Evolutionary conservation across 202 grass and related monocot genomes (phyloP), one percentile per base, ranked within the genome.

Genomic region (Cymbopogon flexuosus): DNA sequence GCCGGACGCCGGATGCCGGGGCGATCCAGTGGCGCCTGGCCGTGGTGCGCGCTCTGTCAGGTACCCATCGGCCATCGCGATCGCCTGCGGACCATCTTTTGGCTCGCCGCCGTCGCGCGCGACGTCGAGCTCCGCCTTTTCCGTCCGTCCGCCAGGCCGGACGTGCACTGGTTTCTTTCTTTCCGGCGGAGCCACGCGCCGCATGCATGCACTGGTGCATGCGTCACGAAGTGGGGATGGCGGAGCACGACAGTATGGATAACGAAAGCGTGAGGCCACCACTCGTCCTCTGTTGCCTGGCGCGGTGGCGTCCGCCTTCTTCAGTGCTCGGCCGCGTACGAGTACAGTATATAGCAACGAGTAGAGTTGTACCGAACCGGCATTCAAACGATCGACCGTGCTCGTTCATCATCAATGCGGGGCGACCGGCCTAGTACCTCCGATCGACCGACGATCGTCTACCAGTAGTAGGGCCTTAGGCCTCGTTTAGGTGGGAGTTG

Each of bases 41-140:
- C 49, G 10, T 51, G 30, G 77, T 86, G 84, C 84, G 62, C 39
- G 39, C 72, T 8, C 19, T 1, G 8, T 39, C 59, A n/a, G 8
- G 19, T 21, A 21, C 54, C 36, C 1, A 49, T 68, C 75, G 10
- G 2, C 36, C 36, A 0, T 72, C 19, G 16, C 49, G 51, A 58
- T 45, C 37, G 61, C 0, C 31, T 10, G 61, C 13, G 5, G 14
- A 47, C 34, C 34, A 34, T 66, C 19, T 14, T 43, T 69, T 39
- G 9, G 36, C 36, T 22, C 65, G 35, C 40, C 39, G 39, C 39
- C 5, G 39, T 15, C 31, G 18, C 9, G 8, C n/a, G 2, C 35
- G n/a, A 22, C 65, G 11, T 22, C 62, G 15, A 3, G 0, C 33
- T 66, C 34, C 64, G 64, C 64, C 35, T 35, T 68, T 41, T 33